Percentiles rank a stretch among this genome's conserved stretches.
Evolutionary conservation across 139 green algal species (phyloP).

Genomic region (Micractinium conductrix): DNA sequence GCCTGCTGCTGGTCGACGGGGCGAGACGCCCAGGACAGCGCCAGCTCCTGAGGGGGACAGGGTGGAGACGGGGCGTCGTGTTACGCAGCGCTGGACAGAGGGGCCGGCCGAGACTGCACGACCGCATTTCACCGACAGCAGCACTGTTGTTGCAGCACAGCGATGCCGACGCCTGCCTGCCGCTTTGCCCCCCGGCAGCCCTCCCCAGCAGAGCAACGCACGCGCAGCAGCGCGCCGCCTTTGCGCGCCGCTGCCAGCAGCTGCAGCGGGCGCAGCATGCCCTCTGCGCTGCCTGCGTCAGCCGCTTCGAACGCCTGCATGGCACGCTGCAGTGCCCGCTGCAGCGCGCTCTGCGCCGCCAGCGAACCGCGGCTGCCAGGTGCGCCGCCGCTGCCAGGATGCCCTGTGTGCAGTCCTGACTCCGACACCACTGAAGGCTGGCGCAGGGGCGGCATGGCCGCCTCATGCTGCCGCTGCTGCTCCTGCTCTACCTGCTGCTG

Average conservation of each 20-base stretch:
- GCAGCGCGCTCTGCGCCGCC: slow-evolving; percentile 1
- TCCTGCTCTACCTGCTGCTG: background rate
- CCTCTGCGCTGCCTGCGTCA: background rate
- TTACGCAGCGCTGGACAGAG: too few species aligned
- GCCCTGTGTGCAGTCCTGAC: too few species aligned
- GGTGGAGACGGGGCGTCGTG: background rate
- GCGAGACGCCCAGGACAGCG: background rate
- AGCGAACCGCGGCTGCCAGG: background rate
- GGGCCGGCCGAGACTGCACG: too few species aligned
- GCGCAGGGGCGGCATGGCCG: background rate
- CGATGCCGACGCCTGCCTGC: background rate
- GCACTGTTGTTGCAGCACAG: background rate
- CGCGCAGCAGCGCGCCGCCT: background rate
- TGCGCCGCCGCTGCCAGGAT: background rate
- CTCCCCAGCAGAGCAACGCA: too few species aligned
- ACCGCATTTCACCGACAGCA: background rate
- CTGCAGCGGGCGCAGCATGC: slow-evolving; percentile 32
- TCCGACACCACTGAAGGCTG: too few species aligned
- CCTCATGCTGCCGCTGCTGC: background rate
- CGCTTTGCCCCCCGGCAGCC: background rate
- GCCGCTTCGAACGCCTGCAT: slow-evolving; percentile 12
- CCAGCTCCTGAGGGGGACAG: background rate
- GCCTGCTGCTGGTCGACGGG: background rate
- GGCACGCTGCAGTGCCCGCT: slow-evolving; percentile 13
- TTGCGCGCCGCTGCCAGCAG: slow-evolving; percentile 6